Percentiles rank a stretch among this genome's conserved stretches.
phyloP scores from a whole-genome alignment of 192 early-diverging fungal species.

The Helicostylum pulchrum region DNA sequence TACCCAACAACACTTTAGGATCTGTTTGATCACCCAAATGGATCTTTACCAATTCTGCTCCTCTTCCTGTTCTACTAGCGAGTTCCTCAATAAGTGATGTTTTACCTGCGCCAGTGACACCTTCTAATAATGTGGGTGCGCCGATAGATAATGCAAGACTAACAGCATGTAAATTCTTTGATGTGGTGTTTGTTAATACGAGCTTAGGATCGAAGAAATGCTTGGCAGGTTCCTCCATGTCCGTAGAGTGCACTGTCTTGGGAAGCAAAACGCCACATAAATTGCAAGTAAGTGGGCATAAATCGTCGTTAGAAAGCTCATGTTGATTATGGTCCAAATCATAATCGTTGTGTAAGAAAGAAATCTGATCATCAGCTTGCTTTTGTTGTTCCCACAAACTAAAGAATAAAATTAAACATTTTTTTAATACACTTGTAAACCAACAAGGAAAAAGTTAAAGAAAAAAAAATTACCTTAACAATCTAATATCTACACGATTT shows the following conservation, averaged over 20 bases:
- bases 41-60: slow-evolving; percentile 80
- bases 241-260: slow-evolving; percentile 15
- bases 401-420: not conserved
- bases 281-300: slow-evolving; percentile 53
- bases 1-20: slow-evolving; percentile 91
- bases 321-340: slow-evolving; percentile 2
- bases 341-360: slow-evolving; percentile 41
- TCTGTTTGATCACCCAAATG: slow-evolving; percentile 97
- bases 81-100: slow-evolving; percentile 88
- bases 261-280: slow-evolving; percentile 69
- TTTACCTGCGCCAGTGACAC: slow-evolving; percentile 84
- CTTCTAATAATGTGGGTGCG: slow-evolving; percentile 84
- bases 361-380: slow-evolving; percentile 42
- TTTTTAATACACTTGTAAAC: too few relatives aligned
- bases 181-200: slow-evolving; percentile 76
- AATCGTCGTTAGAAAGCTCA: slow-evolving; percentile 34
- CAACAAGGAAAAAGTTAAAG: not conserved
- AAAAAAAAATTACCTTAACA: slow-evolving; percentile 36
- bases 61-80: slow-evolving; percentile 67
- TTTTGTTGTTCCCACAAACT: slow-evolving; percentile 51
- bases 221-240: not conserved
- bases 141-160: slow-evolving; percentile 85
- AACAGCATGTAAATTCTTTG: slow-evolving; percentile 71
- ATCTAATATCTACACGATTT: slow-evolving; percentile 29
- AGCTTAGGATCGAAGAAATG: slow-evolving; percentile 40